A percentile compares a stretch with the other conserved stretches of the same genome.
Conservation (phyloP, 1,284 basidiomycete species). For the Austroboletus novae-zelandiae region DNA sequence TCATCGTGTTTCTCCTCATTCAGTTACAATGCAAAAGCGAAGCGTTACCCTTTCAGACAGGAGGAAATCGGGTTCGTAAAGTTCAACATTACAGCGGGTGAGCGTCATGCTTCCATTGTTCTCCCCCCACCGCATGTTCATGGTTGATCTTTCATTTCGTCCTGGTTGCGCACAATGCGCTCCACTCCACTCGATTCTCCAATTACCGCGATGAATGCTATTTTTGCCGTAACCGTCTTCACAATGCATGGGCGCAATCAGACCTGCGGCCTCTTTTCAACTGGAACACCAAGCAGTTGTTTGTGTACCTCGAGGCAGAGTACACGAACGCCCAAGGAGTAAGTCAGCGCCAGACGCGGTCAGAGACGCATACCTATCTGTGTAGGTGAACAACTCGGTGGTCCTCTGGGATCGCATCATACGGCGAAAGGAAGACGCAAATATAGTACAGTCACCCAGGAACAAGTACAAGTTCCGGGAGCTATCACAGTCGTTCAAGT, state of each 20-base stretch:
- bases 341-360: slow-evolving; percentile 30
- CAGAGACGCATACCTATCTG: slow-evolving; percentile 6
- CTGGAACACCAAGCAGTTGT: slow-evolving; percentile 95
- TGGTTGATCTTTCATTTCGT: slow-evolving; percentile 27
- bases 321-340: slow-evolving; percentile 73
- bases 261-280: slow-evolving; percentile 82
- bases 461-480: slow-evolving; percentile 89
- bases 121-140: slow-evolving; percentile 23
- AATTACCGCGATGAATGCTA: slow-evolving; percentile 16
- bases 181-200: slow-evolving; percentile 15
- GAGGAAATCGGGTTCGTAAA: slow-evolving; percentile 75
- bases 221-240: not conserved
- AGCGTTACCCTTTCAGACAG: slow-evolving; percentile 53
- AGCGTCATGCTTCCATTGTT: slow-evolving; percentile 31
- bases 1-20: slow-evolving; percentile 9
- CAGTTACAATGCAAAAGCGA: slow-evolving; percentile 55
- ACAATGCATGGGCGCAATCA: slow-evolving; percentile 27
- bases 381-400: slow-evolving; percentile 74
- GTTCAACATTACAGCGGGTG: slow-evolving; percentile 77
- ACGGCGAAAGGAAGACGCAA: slow-evolving; percentile 71
- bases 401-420: slow-evolving; percentile 93
- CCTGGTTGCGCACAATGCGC: slow-evolving; percentile 9
- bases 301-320: slow-evolving; percentile 80
- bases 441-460: slow-evolving; percentile 49
- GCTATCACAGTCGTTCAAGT: slow-evolving; percentile 77